A percentile compares a stretch with the other conserved stretches of the same genome.
phyloP scores from a whole-genome alignment of 768 basidiomycete genomes.

The Pulveroboletus sp. region DNA sequence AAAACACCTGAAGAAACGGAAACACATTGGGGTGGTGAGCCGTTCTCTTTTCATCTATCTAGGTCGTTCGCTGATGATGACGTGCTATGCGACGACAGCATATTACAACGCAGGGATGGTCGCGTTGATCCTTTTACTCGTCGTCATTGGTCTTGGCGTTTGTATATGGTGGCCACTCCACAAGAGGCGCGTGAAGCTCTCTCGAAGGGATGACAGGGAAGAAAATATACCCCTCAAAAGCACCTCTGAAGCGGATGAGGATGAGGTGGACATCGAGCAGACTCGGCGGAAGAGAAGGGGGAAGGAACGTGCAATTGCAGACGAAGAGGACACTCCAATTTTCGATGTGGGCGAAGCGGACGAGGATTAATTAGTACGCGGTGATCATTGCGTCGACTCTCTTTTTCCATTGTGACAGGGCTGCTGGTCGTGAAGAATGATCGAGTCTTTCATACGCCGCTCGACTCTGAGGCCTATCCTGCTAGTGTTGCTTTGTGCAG shows the following conservation, averaged over 20 bases:
- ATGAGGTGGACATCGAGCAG: constrained; percentile 43
- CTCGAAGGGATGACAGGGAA: constrained; percentile 33
- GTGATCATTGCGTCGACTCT: not conserved
- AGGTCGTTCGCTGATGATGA: not conserved
- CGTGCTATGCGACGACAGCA: constrained; percentile 41
- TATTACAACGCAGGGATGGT: constrained; percentile 93
- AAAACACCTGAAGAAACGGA: constrained; percentile 76
- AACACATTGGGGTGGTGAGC: constrained; percentile 86
- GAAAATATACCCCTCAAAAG: constrained; percentile 69
- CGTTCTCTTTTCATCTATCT: not conserved
- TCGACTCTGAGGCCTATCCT: too few species aligned
- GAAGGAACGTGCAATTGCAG: constrained; percentile 42
- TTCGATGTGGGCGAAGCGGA: constrained; percentile 56
- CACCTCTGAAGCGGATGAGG: constrained; percentile 31
- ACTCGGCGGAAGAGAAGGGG: constrained; percentile 39
- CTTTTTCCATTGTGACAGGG: not conserved
- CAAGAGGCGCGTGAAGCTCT: constrained; percentile 26
- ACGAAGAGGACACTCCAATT: constrained; percentile 37
- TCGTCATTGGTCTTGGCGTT: constrained; percentile 60
- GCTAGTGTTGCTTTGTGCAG: too few species aligned
- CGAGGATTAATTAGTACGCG: constrained; percentile 35
- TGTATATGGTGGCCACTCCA: constrained; percentile 74
- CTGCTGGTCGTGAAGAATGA: too few species aligned
- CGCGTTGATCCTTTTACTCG: constrained; percentile 74
- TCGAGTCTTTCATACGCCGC: too few species aligned